phyloP scores from a whole-genome alignment of 345 rosid species.

The Adansonia digitata region DNA sequence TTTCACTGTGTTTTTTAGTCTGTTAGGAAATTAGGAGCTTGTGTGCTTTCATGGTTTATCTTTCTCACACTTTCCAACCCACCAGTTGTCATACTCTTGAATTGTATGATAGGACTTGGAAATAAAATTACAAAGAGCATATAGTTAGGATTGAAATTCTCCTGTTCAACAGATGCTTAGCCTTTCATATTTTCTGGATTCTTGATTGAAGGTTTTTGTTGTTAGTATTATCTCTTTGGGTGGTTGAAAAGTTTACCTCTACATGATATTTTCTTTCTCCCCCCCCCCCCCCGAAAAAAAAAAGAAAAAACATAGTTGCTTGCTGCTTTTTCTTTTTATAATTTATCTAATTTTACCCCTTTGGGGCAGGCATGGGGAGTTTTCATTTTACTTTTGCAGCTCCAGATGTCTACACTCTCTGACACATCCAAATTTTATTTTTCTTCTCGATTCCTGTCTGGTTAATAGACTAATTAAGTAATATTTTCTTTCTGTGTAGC shows the following conservation, averaged over 20 bases:
- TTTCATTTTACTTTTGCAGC: not conserved
- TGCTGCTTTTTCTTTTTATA: not conserved
- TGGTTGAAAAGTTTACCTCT: not conserved
- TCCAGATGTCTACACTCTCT: not conserved
- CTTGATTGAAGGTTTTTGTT: not conserved
- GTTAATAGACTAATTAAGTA: not conserved
- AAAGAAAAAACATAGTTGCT: not conserved
- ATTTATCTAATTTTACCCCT: not conserved
- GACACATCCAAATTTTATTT: not conserved
- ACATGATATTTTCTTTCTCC: not conserved
- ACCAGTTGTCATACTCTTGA: not conserved
- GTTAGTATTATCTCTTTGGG: not conserved
- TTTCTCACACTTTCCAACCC: not conserved
- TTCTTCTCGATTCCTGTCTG: not conserved
- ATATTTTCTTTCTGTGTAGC: conserved; percentile 48
- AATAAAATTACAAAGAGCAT: not conserved
- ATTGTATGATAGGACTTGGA: not conserved
- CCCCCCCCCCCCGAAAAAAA: too few relatives aligned
- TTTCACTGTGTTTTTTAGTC: not conserved
- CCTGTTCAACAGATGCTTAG: not conserved
- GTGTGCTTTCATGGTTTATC: not conserved
- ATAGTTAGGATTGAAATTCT: not conserved
- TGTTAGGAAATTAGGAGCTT: not conserved
- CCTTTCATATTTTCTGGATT: not conserved
- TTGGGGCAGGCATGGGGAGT: not conserved